Percentiles rank a stretch among this genome's conserved stretches.
Conservation (phyloP, 768 basidiomycete genomes). For the Mycena sanguinolenta region DNA sequence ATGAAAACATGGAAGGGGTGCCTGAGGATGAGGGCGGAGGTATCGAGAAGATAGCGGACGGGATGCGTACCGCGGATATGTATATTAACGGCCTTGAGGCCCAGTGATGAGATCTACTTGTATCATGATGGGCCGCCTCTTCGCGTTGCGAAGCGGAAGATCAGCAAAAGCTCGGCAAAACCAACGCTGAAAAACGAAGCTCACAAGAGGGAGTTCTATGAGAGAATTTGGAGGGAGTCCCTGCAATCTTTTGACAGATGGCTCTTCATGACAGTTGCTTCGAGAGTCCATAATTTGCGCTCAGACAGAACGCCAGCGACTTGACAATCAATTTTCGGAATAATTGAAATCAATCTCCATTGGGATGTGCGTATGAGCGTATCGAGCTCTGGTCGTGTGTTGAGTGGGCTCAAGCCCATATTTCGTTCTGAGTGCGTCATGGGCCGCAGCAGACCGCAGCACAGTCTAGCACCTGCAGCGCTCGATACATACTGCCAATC, state of each 20-base stretch:
- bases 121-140: slow-evolving; percentile 7
- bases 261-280: not conserved
- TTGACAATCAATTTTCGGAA: too few relatives aligned
- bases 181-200: not conserved
- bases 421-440: too few relatives aligned
- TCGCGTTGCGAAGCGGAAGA: not conserved
- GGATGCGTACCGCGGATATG: not conserved
- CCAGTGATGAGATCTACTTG: slow-evolving; percentile 2
- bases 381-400: too few relatives aligned
- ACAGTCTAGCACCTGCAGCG: too few relatives aligned
- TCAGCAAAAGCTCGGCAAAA: not conserved
- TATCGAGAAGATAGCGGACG: not conserved
- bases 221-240: too few relatives aligned
- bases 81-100: not conserved
- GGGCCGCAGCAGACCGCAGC: too few relatives aligned
- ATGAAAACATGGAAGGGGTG: not conserved
- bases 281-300: not conserved
- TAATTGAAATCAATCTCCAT: not conserved
- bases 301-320: not conserved
- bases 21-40: not conserved
- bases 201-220: too few relatives aligned
- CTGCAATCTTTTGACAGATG: too few relatives aligned
- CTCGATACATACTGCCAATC: too few relatives aligned
- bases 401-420: too few relatives aligned
- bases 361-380: not conserved